phyloP scores from a whole-genome alignment of 2,329 filamentous ascomycete species.

The Trichoderma atrobrunneum region DNA sequence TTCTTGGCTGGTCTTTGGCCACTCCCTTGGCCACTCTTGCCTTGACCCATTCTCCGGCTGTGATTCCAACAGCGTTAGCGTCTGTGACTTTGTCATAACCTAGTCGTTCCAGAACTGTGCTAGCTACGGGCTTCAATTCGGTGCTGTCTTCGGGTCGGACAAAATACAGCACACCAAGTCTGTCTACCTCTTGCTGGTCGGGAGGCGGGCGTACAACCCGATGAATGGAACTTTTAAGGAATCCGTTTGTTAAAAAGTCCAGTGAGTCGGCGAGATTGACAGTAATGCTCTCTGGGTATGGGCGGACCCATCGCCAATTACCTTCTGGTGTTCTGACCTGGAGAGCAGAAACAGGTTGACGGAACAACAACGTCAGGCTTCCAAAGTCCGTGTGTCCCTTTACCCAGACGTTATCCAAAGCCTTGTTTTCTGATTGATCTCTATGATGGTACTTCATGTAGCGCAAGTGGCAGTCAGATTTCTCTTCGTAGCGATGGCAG shows the following conservation, averaged over 20 bases:
- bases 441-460: background rate
- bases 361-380: background rate
- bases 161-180: conserved; percentile 47
- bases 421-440: background rate
- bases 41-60: conserved; percentile 18
- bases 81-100: conserved; percentile 26
- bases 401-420: background rate
- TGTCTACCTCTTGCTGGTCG: conserved; percentile 44
- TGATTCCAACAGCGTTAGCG: background rate
- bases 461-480: background rate
- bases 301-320: background rate
- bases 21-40: conserved; percentile 17
- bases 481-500: background rate
- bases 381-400: background rate
- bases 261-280: background rate
- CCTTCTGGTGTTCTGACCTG: background rate
- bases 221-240: conserved; percentile 45
- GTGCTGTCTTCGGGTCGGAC: conserved; percentile 36
- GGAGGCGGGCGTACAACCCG: conserved; percentile 42
- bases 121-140: conserved; percentile 32
- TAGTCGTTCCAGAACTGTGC: conserved; percentile 33
- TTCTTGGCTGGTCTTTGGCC: background rate
- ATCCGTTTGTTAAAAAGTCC: conserved; percentile 37
- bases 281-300: background rate
- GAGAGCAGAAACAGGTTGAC: background rate